Percentiles rank a stretch among this genome's conserved stretches.
Evolutionary conservation across 306 rosid species (phyloP).

Genomic region (Cicer cuneatum): DNA sequence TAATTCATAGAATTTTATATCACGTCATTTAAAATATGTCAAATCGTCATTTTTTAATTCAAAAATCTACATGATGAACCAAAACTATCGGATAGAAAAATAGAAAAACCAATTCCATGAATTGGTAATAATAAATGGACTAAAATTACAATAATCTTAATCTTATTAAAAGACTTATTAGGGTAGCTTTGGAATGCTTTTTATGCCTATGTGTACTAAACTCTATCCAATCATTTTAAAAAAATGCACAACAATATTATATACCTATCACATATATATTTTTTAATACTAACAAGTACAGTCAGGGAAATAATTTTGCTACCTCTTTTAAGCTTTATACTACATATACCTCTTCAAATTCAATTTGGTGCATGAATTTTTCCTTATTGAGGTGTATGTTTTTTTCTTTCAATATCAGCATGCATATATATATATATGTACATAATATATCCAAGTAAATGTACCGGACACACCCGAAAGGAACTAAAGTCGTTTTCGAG

Average conservation of each 20-base stretch:
- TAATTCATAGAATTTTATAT: too few relatives aligned
- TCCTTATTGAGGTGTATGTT: conserved; percentile 30
- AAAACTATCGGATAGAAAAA: too few relatives aligned
- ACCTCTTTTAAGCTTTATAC: conserved; percentile 21
- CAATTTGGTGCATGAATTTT: conserved; percentile 25
- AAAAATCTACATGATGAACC: too few relatives aligned
- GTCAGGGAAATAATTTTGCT: conserved; percentile 11
- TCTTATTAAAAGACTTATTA: neutral
- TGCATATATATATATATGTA: too few relatives aligned
- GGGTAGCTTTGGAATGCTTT: conserved; percentile 39
- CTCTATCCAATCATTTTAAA: conserved; percentile 15
- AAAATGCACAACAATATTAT: neutral
- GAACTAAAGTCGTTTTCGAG: conserved; percentile 49
- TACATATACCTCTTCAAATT: conserved; percentile 22
- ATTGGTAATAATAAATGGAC: too few relatives aligned
- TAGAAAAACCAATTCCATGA: too few relatives aligned
- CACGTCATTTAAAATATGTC: too few relatives aligned
- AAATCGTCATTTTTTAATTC: too few relatives aligned
- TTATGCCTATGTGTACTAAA: conserved; percentile 7
- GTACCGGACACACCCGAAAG: conserved; percentile 34
- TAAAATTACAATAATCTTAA: too few relatives aligned
- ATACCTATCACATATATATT: neutral
- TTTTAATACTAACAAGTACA: conserved; percentile 31
- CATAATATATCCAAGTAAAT: conserved; percentile 26
- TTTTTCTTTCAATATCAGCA: too few relatives aligned